Evolutionary conservation across 164 flowering plant species (phyloP), one percentile per base, ranked within the genome.

Genomic region (Platanus orientalis): DNA sequence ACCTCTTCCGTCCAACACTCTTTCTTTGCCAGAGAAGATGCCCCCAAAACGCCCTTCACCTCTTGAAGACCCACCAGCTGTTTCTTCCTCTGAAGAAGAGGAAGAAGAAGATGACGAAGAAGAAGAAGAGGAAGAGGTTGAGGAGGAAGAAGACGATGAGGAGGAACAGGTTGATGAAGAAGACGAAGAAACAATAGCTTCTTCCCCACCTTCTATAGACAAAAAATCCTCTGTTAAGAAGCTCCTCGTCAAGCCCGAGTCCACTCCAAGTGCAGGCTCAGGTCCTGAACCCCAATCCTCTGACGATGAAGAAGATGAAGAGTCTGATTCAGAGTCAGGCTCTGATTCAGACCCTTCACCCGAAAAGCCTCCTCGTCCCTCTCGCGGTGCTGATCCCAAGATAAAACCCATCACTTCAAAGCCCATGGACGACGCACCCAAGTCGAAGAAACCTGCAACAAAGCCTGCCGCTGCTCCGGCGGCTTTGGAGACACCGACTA

Each of bases 331-430:
- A 2, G 66, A 39, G 2, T 63, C 66, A 5, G 59, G 21, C 10
- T 40, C 59, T 20, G 59, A 63, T 34, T 52, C 62, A 1, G 52
- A 60, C 13, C 34, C 32, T 27, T 45, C 52, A 4, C 62, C 52
- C 14, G 36, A 26, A 21, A 45, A 44, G 3, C 3, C 51, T 36
- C 4, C 47, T 16, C 57, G 19, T 17, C 28, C 48, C 3, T 21
- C 30, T 7, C 28, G 29, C 5, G 29, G 29, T 42, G 61, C 20
- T 23, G 49, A 58, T 19, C 62, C 52, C 14, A 44, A 27, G 16
- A 14, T 62, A 6, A 61, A 61, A 32, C 44, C 64, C 11, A 61
- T 61, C 16, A 21, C 64, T 3, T 61, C 64, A 6, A 62, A 50
- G 21, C 65, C 65, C 14, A 62, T 51, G 65, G 19, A n/a, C 39